These are phyloP conservation scores for carrot (Daucus carota) DNA, from an alignment of 129 eudicot genomes.

Conservation along the genomic window DH1_v3.0 NC_030384.2:34900501-34901000, in stretches of 20 bases:
- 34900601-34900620: neutral
- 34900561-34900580: neutral
- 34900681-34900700: neutral
- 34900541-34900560: neutral
- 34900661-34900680: neutral
- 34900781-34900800: neutral
- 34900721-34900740: neutral
- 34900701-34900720: neutral
- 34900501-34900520: neutral
- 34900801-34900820: neutral
- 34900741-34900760: neutral
- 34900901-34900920: neutral
- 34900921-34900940: neutral
- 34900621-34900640: neutral
- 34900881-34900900: neutral
- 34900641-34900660: neutral
- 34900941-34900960: neutral
- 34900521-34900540: neutral
- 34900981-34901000: neutral
- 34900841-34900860: neutral
- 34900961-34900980: neutral
- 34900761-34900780: neutral
- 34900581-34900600: neutral
- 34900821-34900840: neutral
- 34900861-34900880: neutral